These are phyloP conservation scores for Ceratocystis papillata DNA, from an alignment of 2,329 filamentous ascomycete species.

Conservation along the genomic window DNA sequence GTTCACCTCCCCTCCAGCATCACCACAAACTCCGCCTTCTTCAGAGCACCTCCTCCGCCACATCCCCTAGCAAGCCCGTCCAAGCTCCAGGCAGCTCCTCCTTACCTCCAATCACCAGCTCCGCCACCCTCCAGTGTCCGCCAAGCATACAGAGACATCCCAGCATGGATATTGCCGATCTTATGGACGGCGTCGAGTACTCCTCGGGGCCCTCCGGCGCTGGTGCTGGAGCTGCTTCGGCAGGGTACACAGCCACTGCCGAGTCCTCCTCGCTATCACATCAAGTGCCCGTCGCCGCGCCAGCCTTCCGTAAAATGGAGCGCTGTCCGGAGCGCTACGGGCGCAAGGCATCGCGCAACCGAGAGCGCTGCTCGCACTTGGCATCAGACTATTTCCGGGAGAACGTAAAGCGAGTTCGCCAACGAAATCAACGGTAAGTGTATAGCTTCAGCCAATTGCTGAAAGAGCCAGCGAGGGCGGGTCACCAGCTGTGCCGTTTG, in stretches of 20 bases:
- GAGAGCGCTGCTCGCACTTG: slow-evolving; percentile 22
- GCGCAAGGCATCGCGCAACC: slow-evolving; percentile 22
- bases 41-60: no score
- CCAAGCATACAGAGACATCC: no score
- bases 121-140: neutral
- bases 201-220: neutral
- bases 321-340: slow-evolving; percentile 21
- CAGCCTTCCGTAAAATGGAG: slow-evolving; percentile 22
- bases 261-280: slow-evolving; percentile 5
- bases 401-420: slow-evolving; percentile 23
- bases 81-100: neutral
- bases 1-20: no score
- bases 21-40: no score
- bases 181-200: slow-evolving; percentile 24
- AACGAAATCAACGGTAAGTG: slow-evolving; percentile 22
- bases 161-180: slow-evolving; percentile 23
- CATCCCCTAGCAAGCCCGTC: neutral
- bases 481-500: no score
- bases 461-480: no score
- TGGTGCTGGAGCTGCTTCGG: neutral
- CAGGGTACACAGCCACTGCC: neutral
- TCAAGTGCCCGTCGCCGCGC: neutral
- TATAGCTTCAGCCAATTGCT: slow-evolving; percentile 28
- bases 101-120: neutral
- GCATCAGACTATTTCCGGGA: slow-evolving; percentile 22